Base-by-base conservation (phyloP, 1,139 yeast genomes). In the Ashbya aceris region DNA sequence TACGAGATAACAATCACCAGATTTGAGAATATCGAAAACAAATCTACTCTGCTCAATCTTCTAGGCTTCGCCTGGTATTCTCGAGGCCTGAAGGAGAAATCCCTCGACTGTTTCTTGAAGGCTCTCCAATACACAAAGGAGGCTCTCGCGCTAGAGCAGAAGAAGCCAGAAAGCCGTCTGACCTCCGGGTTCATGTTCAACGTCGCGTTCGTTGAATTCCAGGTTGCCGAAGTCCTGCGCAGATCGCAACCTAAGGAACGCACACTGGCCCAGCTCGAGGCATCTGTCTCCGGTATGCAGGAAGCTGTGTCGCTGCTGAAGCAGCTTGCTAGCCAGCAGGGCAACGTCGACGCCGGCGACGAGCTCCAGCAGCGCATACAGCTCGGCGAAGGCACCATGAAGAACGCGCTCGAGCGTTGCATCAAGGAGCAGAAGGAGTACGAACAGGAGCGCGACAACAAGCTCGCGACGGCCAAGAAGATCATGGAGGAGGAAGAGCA, bases 31-130 rank as follows among this genome's bases (percentile, higher is more conserved):
- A 79, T 80, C 17, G 69, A 73, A 12, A 62, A 60, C 41, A 66
- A 58, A 39, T 49, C 86, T 0, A 79, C 76, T 55, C 70, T 86
- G 30, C 65, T 81, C 50, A 76, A 86, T 12, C 72, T 84, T 51
- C 71, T 91, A 46, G 96, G 95, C 31, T 76, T 93, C 49, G 91
- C 94, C 1, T 91, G 97, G 96, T 79, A 80, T 50, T 74, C 81
- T 20, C 76, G 96, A 57, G 98, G 91, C 7, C 62, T 72, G 43
- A 67, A 70, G 29, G 95, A 87, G 51, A 77, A 76, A 60, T 81
- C 74, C 43, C 60, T 82, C 40, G 73, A 68, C 7, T 78, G 73
- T 45, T 74, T 81, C 45, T 68, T 72, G 40, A 77, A 72, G 44
- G 76, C 95, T 0, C 68, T 86, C 43, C 77, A 74, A 31, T 77